phyloP scores from a whole-genome alignment of 139 green algal species.

The Mesotaenium endlicherianum region DNA sequence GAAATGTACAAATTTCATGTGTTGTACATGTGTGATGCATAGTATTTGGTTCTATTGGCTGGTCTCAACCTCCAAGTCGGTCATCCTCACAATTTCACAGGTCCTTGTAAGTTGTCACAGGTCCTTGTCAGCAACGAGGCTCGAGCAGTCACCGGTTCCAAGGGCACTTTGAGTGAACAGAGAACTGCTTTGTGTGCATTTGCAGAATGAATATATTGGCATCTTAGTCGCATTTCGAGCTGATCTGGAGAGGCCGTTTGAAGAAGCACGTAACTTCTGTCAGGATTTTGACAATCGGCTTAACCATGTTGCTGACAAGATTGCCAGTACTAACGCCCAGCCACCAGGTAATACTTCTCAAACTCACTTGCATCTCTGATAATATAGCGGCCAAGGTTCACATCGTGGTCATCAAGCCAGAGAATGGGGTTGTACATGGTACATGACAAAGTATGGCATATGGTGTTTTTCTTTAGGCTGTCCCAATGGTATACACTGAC shows the following conservation, averaged over 20 bases:
- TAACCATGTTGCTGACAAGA: background rate
- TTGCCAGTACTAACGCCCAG: background rate
- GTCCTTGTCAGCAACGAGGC: background rate
- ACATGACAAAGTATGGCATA: background rate
- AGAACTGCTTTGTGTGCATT: background rate
- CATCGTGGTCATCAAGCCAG: too few relatives aligned
- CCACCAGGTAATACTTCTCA: background rate
- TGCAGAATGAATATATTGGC: conserved; percentile 3
- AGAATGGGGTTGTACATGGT: background rate
- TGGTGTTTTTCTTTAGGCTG: background rate
- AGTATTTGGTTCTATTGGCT: background rate
- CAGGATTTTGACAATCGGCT: conserved; percentile 13
- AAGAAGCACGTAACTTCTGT: background rate
- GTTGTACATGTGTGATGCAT: too few relatives aligned
- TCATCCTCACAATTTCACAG: background rate
- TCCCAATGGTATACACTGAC: too few relatives aligned
- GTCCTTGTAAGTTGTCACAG: background rate
- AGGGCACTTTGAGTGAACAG: background rate
- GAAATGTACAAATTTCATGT: too few relatives aligned
- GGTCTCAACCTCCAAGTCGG: background rate
- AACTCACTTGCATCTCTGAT: background rate
- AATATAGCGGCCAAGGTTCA: too few relatives aligned
- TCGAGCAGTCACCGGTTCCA: background rate
- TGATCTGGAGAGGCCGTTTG: conserved; percentile 12
- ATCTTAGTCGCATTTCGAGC: background rate